These are phyloP conservation scores for Podospora didyma DNA, from an alignment of 495 filamentous ascomycete genomes.

Conservation along the genomic window DNA sequence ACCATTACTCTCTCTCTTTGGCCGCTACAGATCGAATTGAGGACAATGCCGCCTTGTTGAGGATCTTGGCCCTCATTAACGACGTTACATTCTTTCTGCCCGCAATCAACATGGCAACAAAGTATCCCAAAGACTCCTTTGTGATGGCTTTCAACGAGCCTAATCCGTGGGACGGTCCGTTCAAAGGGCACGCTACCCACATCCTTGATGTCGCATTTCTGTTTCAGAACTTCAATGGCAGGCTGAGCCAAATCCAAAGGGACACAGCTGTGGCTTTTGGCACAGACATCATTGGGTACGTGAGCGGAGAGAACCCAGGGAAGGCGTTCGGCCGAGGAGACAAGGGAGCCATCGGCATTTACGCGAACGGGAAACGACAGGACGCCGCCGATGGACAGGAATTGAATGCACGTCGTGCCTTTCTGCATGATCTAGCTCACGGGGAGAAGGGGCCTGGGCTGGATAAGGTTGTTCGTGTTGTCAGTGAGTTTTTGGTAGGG, in stretches of 20 bases:
- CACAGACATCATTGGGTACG: background rate
- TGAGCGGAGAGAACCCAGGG: background rate
- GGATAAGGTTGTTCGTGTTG: too few species aligned
- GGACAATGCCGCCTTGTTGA: background rate
- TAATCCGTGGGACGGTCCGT: conserved; percentile 5
- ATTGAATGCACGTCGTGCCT: background rate
- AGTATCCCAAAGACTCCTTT: background rate
- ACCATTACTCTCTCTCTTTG: background rate
- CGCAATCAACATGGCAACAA: background rate
- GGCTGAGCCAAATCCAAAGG: background rate
- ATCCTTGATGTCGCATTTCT: conserved; percentile 5
- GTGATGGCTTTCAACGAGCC: conserved; percentile 1
- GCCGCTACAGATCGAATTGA: too few species aligned
- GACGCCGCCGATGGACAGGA: background rate
- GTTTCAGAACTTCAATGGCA: conserved; percentile 5
- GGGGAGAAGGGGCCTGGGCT: too few species aligned
- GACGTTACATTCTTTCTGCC: background rate
- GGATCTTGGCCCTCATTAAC: background rate
- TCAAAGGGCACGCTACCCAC: background rate
- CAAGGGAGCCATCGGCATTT: background rate
- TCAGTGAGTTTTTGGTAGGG: too few species aligned
- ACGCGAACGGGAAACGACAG: background rate
- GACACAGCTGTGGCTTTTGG: background rate
- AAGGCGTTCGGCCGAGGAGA: background rate
- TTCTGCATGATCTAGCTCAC: background rate